A percentile compares a stretch with the other conserved stretches of the same genome.
Evolutionary conservation across 2,329 filamentous ascomycete species (phyloP).

Genomic region (Bipolaris zeicola): DNA sequence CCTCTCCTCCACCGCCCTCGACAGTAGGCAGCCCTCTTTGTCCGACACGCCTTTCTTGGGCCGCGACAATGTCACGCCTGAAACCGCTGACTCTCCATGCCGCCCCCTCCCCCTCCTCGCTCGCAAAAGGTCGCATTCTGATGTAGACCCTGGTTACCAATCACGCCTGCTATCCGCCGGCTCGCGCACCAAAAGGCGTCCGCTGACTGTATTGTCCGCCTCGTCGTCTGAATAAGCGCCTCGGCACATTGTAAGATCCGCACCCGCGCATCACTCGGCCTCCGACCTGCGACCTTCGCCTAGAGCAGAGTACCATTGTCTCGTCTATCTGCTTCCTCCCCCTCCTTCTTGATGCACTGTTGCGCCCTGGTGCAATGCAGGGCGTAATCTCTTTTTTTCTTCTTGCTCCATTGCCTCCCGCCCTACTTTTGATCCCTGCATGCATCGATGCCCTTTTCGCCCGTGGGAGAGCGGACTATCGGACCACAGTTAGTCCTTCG

Average conservation of each 20-base stretch:
- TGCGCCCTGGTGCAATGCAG: not conserved
- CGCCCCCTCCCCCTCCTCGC: no score
- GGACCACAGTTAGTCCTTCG: constrained; percentile 15
- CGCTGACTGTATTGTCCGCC: constrained; percentile 15
- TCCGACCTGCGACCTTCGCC: not conserved
- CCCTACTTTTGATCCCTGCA: not conserved
- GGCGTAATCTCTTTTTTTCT: constrained; percentile 24
- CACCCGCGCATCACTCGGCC: constrained; percentile 11
- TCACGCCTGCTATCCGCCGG: constrained; percentile 2
- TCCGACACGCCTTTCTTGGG: no score
- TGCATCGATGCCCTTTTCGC: constrained; percentile 11
- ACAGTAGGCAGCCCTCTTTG: not conserved
- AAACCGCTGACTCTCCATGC: constrained; percentile 6
- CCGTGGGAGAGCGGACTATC: constrained; percentile 2
- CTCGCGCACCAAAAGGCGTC: constrained; percentile 3
- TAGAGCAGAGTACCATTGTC: not conserved
- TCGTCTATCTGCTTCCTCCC: not conserved
- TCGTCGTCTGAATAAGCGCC: constrained; percentile 27
- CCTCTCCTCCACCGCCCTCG: not conserved
- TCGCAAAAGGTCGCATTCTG: not conserved
- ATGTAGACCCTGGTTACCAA: constrained; percentile 7
- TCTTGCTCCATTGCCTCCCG: constrained; percentile 8
- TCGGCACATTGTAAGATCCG: constrained; percentile 31
- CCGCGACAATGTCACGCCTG: no score
- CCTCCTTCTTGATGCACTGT: not conserved